Conservation (phyloP, 352 stramenopile species). For the Phytophthora rubi region DNA sequence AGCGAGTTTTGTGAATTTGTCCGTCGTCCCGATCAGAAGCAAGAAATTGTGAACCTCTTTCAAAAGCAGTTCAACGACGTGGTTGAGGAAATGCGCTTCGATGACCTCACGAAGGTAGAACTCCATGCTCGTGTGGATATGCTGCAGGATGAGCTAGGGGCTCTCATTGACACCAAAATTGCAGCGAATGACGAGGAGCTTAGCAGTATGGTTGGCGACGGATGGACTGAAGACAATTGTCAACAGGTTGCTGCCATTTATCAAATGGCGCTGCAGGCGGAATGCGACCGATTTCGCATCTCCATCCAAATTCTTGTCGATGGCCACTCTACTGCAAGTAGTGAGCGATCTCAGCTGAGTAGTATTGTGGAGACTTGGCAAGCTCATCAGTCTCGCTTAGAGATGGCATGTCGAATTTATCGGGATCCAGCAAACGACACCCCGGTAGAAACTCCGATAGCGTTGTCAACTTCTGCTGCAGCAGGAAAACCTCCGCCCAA, state of each 20-base stretch:
- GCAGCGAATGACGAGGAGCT: conserved; percentile 58
- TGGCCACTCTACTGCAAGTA: conserved; percentile 56
- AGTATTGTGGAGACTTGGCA: conserved; percentile 43
- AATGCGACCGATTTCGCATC: conserved; percentile 76
- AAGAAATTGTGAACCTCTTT: conserved; percentile 70
- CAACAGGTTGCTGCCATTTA: conserved; percentile 52
- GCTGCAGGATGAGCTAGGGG: conserved; percentile 66
- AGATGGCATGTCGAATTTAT: conserved; percentile 51
- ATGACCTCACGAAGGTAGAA: conserved; percentile 81
- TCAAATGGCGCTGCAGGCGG: conserved; percentile 65
- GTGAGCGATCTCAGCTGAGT: conserved; percentile 34
- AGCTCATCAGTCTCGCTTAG: conserved; percentile 30
- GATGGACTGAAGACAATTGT: conserved; percentile 66
- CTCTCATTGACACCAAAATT: conserved; percentile 51
- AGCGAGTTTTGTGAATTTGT: conserved; percentile 64
- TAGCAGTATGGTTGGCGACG: conserved; percentile 45
- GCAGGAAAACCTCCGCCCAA: conserved; percentile 43
- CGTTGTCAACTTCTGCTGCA: conserved; percentile 3
- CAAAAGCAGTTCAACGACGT: conserved; percentile 82
- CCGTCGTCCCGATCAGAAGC: conserved; percentile 68
- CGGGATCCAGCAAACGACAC: conserved; percentile 36
- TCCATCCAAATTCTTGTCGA: conserved; percentile 66
- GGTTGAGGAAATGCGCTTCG: conserved; percentile 84
- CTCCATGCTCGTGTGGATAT: conserved; percentile 78
- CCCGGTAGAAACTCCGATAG: conserved; percentile 18